Conservation (phyloP, 352 stramenopile species). For the Globisporangium takayamanum region DNA sequence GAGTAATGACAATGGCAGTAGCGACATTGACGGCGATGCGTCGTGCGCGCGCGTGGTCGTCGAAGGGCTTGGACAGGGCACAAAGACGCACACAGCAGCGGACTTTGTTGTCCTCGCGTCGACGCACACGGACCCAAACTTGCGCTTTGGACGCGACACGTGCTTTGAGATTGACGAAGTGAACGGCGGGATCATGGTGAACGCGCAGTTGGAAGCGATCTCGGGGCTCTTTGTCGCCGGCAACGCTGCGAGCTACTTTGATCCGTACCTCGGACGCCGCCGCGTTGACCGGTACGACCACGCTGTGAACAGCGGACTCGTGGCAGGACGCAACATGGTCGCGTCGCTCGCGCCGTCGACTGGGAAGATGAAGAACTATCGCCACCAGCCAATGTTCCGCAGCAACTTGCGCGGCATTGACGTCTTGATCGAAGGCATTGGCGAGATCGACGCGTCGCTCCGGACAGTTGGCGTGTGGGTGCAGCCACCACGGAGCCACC, state of each 20-base stretch:
- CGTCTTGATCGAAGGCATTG: conserved; percentile 81
- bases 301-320: conserved; percentile 88
- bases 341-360: conserved; percentile 26
- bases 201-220: conserved; percentile 85
- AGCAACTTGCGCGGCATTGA: conserved; percentile 67
- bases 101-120: conserved; percentile 91
- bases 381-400: conserved; percentile 86
- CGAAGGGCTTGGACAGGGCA: conserved; percentile 58
- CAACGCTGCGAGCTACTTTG: conserved; percentile 87
- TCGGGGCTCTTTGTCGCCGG: conserved; percentile 88
- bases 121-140: conserved; percentile 85
- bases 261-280: conserved; percentile 77
- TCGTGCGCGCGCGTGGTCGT: conserved; percentile 41
- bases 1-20: background rate
- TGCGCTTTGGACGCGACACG: conserved; percentile 52
- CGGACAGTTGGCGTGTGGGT: conserved; percentile 84
- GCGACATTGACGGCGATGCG: conserved; percentile 24
- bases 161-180: conserved; percentile 82
- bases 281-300: conserved; percentile 91
- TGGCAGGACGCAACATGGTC: conserved; percentile 87
- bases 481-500: conserved; percentile 23
- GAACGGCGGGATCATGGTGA: conserved; percentile 89
- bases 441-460: conserved; percentile 75
- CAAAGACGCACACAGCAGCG: conserved; percentile 62
- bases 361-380: conserved; percentile 77